Evolutionary conservation across 768 basidiomycete species (phyloP), one percentile per base, ranked within the genome.

Genomic region (Tephrocybe sp.): DNA sequence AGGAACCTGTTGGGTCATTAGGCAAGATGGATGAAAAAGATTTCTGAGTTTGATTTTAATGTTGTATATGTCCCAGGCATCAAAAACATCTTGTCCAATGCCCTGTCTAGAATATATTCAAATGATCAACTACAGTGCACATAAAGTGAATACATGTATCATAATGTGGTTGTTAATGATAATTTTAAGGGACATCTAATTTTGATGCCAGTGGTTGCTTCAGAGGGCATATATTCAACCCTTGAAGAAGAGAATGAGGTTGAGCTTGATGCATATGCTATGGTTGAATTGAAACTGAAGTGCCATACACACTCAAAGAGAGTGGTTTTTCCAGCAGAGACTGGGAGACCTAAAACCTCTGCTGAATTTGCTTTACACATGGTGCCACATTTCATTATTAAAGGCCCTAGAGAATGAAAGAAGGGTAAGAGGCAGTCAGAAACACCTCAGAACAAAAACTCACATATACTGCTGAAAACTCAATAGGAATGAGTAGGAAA

Each of bases 121-220:
- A 35, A 43, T 37, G 34, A 53, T 15, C 37, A 40, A 16, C 44
- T 44, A 61, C 55, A 0, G 49, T 60, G 4, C 24, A 54, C 53
- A 0, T 3, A 15, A 1, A 38, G 37, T 4, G 56, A 63, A 42
- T 63, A 56, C 22, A 52, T 54, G 12, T 19, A 45, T 13, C 41
- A 60, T 11, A 31, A 49, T 15, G 31, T 36, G 0, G n/a, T 51
- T 3, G 30, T 28, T 16, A 44, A 54, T 15, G 36, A 38, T 49
- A 32, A 37, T 1, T 36, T 44, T 9, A 13, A 18, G 24, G 1
- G 19, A 9, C 25, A 42, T 12, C n/a, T 26, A 13, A 12, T 42
- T 5, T 44, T 47, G 4, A 49, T 44, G 28, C 52, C 47, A 15
- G 22, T 53, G 15, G 36, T 28, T 1, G 52, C 47, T 3, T 9